These are phyloP conservation scores for Bretziella fagacearum DNA, from an alignment of 2,329 filamentous ascomycete species.

Conservation along the genomic window DNA sequence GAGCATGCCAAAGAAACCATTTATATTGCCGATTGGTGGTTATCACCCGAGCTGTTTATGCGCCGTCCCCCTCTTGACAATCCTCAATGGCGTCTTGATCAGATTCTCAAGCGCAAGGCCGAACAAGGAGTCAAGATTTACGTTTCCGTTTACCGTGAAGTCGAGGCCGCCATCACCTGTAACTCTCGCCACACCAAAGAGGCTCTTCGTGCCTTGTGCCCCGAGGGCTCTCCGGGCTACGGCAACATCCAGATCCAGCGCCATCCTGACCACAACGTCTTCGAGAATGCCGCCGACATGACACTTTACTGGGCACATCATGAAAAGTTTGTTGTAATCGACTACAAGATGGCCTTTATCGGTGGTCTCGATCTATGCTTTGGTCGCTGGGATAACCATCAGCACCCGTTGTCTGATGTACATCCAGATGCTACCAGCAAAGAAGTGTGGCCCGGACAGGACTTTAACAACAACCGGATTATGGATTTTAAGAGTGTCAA, in stretches of 20 bases:
- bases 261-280: slow-evolving; percentile 86
- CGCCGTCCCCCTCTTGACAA: slow-evolving; percentile 67
- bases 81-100: slow-evolving; percentile 76
- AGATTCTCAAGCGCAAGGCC: slow-evolving; percentile 70
- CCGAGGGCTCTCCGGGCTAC: slow-evolving; percentile 61
- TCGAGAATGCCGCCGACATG: slow-evolving; percentile 89
- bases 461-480: slow-evolving; percentile 94
- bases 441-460: slow-evolving; percentile 87
- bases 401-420: slow-evolving; percentile 72
- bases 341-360: slow-evolving; percentile 81
- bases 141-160: slow-evolving; percentile 82
- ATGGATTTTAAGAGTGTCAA: slow-evolving; percentile 87
- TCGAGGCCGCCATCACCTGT: slow-evolving; percentile 66
- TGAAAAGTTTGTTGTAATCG: slow-evolving; percentile 92
- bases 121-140: slow-evolving; percentile 92
- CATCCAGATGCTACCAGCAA: slow-evolving; percentile 68
- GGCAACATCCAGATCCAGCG: slow-evolving; percentile 81
- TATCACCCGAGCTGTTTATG: slow-evolving; percentile 75
- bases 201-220: slow-evolving; percentile 61
- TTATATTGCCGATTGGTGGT: slow-evolving; percentile 95
- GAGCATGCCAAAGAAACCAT: slow-evolving; percentile 83
- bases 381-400: slow-evolving; percentile 77
- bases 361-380: slow-evolving; percentile 92
- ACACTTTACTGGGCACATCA: slow-evolving; percentile 98
- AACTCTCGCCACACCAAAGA: slow-evolving; percentile 90